A percentile compares a stretch with the other conserved stretches of the same genome.
Evolutionary conservation across 495 filamentous ascomycete species (phyloP).

Genomic region (Daldinia caldariorum): DNA sequence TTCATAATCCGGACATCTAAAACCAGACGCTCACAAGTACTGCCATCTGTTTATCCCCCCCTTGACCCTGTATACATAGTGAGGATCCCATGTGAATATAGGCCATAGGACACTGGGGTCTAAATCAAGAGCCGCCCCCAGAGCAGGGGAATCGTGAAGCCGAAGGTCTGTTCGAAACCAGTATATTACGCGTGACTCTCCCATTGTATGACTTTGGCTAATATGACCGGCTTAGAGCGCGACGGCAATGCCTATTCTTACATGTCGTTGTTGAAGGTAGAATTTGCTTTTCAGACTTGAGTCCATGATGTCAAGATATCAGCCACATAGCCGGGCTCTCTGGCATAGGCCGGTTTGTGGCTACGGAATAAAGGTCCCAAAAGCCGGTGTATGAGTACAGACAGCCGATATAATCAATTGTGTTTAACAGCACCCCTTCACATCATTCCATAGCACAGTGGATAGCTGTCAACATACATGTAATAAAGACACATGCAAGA

Average conservation of each 20-base stretch:
- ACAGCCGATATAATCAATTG: neutral
- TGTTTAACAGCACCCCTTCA: neutral
- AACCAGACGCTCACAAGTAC: conserved; percentile 57
- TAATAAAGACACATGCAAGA: neutral
- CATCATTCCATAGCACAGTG: neutral
- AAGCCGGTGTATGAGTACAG: conserved; percentile 8
- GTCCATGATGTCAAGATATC: conserved; percentile 50
- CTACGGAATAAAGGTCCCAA: conserved; percentile 10
- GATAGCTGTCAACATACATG: neutral
- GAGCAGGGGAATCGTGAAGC: conserved; percentile 74
- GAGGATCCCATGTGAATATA: conserved; percentile 76
- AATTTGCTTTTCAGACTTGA: conserved; percentile 15
- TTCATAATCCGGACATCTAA: neutral
- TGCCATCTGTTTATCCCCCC: conserved; percentile 74
- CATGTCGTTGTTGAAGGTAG: neutral
- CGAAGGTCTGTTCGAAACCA: conserved; percentile 80
- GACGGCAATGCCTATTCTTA: neutral
- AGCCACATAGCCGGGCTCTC: conserved; percentile 40
- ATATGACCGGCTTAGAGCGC: neutral
- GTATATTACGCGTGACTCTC: conserved; percentile 69
- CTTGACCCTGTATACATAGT: conserved; percentile 74
- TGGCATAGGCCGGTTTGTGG: conserved; percentile 13
- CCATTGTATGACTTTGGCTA: conserved; percentile 32
- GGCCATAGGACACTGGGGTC: conserved; percentile 70
- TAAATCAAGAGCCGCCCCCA: conserved; percentile 70